A percentile compares a stretch with the other conserved stretches of the same genome.
These are phyloP conservation scores for Boletus barrowsii DNA, from an alignment of 768 basidiomycete genomes.

Conservation along the genomic window DNA sequence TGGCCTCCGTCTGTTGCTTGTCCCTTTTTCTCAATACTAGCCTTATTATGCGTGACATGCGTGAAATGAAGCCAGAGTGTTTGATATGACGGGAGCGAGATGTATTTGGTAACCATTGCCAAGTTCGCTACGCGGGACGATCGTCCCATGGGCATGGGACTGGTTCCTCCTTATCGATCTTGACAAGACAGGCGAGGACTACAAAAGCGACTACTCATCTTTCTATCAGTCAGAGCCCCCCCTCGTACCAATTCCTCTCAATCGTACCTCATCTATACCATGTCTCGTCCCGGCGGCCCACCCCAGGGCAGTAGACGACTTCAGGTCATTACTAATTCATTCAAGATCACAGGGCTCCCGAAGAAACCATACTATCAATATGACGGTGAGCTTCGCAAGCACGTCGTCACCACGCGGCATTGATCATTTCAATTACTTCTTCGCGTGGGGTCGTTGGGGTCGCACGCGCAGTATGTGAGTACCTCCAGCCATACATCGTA, in stretches of 20 bases:
- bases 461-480: conserved; percentile 27
- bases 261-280: conserved; percentile 9
- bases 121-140: neutral
- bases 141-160: neutral
- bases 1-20: conserved; percentile 24
- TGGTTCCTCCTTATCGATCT: conserved; percentile 26
- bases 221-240: neutral
- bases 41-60: neutral
- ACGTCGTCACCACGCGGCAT: conserved; percentile 1
- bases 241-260: neutral
- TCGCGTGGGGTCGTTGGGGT: neutral
- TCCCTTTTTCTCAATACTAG: conserved; percentile 19
- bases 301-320: conserved; percentile 15
- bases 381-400: conserved; percentile 25
- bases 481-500: neutral
- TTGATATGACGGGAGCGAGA: neutral
- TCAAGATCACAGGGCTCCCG: conserved; percentile 29
- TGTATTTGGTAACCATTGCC: neutral
- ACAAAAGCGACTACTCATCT: conserved; percentile 4
- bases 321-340: conserved; percentile 34
- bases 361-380: conserved; percentile 29
- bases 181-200: neutral
- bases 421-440: conserved; percentile 6
- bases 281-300: conserved; percentile 21
- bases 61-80: too few relatives aligned